Evolutionary conservation across 495 filamentous ascomycete species (phyloP).

Genomic region (Penicillium coprophilum): DNA sequence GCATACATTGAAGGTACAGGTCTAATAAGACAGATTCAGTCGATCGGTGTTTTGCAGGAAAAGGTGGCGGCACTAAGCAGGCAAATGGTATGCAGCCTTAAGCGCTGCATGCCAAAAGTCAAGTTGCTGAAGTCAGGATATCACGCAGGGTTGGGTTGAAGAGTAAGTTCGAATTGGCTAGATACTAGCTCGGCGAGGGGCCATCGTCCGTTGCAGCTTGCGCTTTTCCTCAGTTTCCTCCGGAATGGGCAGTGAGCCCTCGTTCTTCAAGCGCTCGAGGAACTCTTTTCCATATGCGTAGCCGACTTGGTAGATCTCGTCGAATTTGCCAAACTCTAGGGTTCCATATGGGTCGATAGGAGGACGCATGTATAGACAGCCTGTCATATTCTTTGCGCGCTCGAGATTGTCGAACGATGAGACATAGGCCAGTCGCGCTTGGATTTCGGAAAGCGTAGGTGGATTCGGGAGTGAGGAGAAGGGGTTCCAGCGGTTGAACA

Average conservation of each 20-base stretch:
- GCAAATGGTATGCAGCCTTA: constrained; percentile 1
- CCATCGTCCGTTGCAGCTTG: constrained; percentile 88
- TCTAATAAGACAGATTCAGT: neutral
- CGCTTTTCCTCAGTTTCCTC: constrained; percentile 85
- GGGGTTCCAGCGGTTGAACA: constrained; percentile 94
- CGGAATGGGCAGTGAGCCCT: constrained; percentile 64
- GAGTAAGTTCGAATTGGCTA: constrained; percentile 6
- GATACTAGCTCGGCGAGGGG: constrained; percentile 88
- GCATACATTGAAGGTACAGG: constrained; percentile 1
- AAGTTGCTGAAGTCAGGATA: neutral
- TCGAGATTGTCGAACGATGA: constrained; percentile 90
- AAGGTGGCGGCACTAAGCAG: neutral
- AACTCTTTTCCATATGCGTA: constrained; percentile 82
- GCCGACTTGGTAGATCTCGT: constrained; percentile 90
- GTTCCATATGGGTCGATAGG: constrained; percentile 93
- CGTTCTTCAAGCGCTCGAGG: constrained; percentile 67
- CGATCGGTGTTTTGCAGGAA: constrained; percentile 12
- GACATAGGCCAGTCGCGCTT: constrained; percentile 91
- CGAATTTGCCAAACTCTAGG: constrained; percentile 93
- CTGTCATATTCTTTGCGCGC: constrained; percentile 80
- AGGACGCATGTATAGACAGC: constrained; percentile 92
- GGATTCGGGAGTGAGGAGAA: constrained; percentile 85
- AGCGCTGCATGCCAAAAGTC: constrained; percentile 5
- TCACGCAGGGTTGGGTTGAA: neutral
- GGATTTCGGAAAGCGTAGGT: constrained; percentile 92